These are phyloP conservation scores for Aulographum hederae DNA, from an alignment of 2,329 filamentous ascomycete species.

Conservation along the genomic window DNA sequence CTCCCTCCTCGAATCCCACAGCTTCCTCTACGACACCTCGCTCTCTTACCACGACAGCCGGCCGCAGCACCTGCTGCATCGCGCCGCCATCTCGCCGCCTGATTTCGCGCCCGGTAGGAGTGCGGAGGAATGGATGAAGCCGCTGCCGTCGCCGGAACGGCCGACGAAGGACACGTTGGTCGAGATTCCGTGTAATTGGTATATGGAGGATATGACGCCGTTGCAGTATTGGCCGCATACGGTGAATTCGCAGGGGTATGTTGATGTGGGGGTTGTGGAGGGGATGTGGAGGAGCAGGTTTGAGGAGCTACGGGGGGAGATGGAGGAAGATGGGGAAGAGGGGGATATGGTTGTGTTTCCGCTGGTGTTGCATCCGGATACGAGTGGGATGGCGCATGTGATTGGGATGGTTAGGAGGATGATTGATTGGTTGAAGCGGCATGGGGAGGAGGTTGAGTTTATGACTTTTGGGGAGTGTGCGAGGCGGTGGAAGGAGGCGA, in stretches of 20 bases:
- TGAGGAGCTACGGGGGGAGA: conserved; percentile 28
- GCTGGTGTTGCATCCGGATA: conserved; percentile 38
- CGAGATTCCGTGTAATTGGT: conserved; percentile 32
- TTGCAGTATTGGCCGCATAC: conserved; percentile 27
- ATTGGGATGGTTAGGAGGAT: conserved; percentile 38
- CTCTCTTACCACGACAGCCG: conserved; percentile 31
- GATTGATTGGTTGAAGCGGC: conserved; percentile 29
- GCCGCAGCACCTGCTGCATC: conserved; percentile 27
- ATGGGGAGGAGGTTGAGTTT: conserved; percentile 27
- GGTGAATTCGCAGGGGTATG: conserved; percentile 38
- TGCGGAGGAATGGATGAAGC: conserved; percentile 28
- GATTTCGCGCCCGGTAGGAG: conserved; percentile 19
- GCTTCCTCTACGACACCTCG: conserved; percentile 32
- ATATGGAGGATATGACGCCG: conserved; percentile 32
- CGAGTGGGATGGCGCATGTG: conserved; percentile 41
- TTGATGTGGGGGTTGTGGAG: conserved; percentile 37
- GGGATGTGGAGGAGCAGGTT: conserved; percentile 43
- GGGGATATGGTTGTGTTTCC: conserved; percentile 27
- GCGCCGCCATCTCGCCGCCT: conserved; percentile 21
- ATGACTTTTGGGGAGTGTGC: conserved; percentile 25
- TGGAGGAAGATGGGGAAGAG: conserved; percentile 11
- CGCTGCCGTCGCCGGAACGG: conserved; percentile 10
- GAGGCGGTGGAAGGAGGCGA: conserved; percentile 17
- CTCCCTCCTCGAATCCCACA: conserved; percentile 26
- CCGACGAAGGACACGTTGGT: conserved; percentile 18